Evolutionary conservation across 352 stramenopile species (phyloP).

Genomic region (Phytophthora pseudosyringae): DNA sequence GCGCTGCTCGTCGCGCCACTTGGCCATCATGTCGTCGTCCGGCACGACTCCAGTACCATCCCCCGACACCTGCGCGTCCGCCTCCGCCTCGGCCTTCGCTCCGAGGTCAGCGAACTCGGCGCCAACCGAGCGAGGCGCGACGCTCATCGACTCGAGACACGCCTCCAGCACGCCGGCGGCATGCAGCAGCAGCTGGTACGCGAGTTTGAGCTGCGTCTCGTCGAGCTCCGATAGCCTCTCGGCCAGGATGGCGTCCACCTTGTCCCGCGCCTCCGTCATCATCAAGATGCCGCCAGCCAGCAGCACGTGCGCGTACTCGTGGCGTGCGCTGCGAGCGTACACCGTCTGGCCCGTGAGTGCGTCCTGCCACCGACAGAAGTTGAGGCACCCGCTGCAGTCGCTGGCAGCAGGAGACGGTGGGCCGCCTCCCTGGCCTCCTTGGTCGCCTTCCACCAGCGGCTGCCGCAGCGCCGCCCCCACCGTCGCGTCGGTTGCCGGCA

Average conservation of each 20-base stretch:
- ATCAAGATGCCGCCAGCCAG: conserved; percentile 52
- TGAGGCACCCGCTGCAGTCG: conserved; percentile 45
- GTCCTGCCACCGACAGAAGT: conserved; percentile 66
- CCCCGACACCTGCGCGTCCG: neutral
- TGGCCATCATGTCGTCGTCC: conserved; percentile 52
- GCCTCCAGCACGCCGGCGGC: conserved; percentile 59
- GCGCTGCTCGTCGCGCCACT: conserved; percentile 67
- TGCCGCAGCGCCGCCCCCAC: conserved; percentile 31
- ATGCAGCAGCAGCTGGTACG: conserved; percentile 70
- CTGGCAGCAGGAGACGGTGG: conserved; percentile 1
- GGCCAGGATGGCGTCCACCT: conserved; percentile 51
- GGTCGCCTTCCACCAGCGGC: conserved; percentile 43
- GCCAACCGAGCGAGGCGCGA: conserved; percentile 39
- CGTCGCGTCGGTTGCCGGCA: conserved; percentile 14
- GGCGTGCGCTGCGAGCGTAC: conserved; percentile 55
- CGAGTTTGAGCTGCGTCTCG: conserved; percentile 73
- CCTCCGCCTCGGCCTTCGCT: conserved; percentile 14
- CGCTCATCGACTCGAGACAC: conserved; percentile 51
- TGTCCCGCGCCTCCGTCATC: conserved; percentile 48
- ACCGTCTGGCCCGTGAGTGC: conserved; percentile 50
- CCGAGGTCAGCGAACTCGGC: conserved; percentile 43
- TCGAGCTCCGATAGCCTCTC: conserved; percentile 51
- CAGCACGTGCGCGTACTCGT: conserved; percentile 63
- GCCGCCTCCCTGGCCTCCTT: neutral
- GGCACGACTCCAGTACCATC: conserved; percentile 7